These are phyloP conservation scores for Omphalea diandra DNA, from an alignment of 441 rosid genomes.

Conservation along the genomic window DNA sequence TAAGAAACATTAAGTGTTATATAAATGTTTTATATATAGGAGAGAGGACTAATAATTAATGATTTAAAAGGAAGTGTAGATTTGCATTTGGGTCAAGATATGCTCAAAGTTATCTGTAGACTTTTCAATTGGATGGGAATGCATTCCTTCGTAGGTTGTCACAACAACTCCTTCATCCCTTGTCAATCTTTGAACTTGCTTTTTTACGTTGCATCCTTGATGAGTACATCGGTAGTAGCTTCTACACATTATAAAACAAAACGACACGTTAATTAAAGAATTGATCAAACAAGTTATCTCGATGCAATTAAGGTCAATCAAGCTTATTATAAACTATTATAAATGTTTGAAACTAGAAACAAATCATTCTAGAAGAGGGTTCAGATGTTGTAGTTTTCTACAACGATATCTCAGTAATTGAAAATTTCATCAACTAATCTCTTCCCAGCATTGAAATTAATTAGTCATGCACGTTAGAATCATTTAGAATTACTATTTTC, in stretches of 20 bases:
- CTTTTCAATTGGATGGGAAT: slow-evolving; percentile 62
- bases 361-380: no score
- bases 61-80: slow-evolving; percentile 42
- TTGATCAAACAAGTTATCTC: no score
- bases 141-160: slow-evolving; percentile 84
- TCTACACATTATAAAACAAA: slow-evolving; percentile 31
- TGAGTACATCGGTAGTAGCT: slow-evolving; percentile 79
- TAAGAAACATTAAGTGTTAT: no score
- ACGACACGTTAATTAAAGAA: neutral
- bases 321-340: no score
- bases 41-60: neutral
- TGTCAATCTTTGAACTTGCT: slow-evolving; percentile 77
- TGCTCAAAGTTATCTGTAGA: slow-evolving; percentile 68
- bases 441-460: no score
- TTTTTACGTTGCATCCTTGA: slow-evolving; percentile 79
- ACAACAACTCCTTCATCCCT: slow-evolving; percentile 64
- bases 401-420: no score
- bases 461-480: no score
- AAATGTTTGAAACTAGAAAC: no score
- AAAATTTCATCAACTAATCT: no score
- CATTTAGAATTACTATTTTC: no score
- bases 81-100: slow-evolving; percentile 71
- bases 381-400: no score
- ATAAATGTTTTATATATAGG: neutral
- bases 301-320: no score